phyloP scores from a whole-genome alignment of 1,284 basidiomycete species.

The Heterobasidion occidentale region DNA sequence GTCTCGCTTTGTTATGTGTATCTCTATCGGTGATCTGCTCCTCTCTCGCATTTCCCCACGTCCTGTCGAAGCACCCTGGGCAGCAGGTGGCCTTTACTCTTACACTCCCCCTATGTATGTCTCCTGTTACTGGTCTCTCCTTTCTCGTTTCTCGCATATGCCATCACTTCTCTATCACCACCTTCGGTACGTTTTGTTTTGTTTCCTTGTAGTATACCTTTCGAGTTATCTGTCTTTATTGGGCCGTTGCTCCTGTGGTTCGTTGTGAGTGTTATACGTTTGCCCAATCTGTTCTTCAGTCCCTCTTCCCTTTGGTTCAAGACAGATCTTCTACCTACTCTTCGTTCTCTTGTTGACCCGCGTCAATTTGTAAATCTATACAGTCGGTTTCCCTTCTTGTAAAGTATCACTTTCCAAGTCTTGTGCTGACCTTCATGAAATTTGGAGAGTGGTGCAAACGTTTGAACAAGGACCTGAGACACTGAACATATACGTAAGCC shows the following conservation, averaged over 20 bases:
- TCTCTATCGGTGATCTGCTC: slow-evolving; percentile 1
- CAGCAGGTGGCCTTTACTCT: neutral
- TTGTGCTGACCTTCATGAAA: neutral
- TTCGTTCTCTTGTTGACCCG: too few relatives aligned
- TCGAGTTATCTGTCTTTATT: neutral
- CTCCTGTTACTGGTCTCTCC: neutral
- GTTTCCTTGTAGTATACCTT: neutral
- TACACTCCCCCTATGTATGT: neutral
- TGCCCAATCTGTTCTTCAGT: neutral
- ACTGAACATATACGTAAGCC: too few relatives aligned
- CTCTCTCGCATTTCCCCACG: neutral
- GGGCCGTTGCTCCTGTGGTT: neutral
- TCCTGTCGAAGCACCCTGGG: neutral
- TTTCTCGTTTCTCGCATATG: neutral
- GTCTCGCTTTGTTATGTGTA: slow-evolving; percentile 5
- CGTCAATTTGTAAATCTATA: neutral
- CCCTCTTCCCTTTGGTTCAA: too few relatives aligned
- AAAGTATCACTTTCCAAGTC: neutral
- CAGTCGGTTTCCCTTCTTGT: neutral
- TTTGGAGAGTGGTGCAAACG: neutral
- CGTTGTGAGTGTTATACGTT: neutral
- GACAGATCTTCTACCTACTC: too few relatives aligned
- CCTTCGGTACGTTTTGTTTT: neutral
- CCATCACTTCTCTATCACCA: neutral
- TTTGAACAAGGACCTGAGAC: too few relatives aligned